Evolutionary conservation across 1,284 basidiomycete genomes (phyloP).

Genomic region (Neotropicomus parvogracilis): DNA sequence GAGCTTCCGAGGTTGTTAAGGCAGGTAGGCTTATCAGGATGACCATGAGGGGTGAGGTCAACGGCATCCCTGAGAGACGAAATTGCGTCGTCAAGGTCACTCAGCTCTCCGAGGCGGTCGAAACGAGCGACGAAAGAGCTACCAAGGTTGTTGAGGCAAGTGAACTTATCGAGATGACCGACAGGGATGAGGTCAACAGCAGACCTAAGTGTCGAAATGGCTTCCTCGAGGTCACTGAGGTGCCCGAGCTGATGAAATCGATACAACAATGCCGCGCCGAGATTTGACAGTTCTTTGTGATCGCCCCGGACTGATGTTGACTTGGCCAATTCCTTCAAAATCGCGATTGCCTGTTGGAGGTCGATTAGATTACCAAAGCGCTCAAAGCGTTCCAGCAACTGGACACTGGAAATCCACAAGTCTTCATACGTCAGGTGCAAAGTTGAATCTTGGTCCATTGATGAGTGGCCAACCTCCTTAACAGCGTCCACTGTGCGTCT

Average conservation of each 20-base stretch:
- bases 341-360: not conserved
- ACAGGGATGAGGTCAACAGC: not conserved
- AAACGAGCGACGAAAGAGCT: not conserved
- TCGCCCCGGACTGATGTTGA: not conserved
- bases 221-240: conserved; percentile 1
- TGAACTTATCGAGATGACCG: not conserved
- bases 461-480: not conserved
- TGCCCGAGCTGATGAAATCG: not conserved
- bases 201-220: not conserved
- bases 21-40: not conserved
- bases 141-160: not conserved
- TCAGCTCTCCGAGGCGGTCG: not conserved
- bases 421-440: not conserved
- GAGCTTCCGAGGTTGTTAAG: not conserved
- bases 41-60: not conserved
- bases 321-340: not conserved
- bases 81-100: conserved; percentile 3
- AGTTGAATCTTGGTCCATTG: too few species aligned
- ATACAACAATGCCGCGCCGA: not conserved
- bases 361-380: not conserved
- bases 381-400: not conserved
- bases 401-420: not conserved
- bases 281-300: not conserved
- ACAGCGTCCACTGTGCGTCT: too few species aligned
- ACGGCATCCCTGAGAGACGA: not conserved